Conservation (phyloP, 768 basidiomycete genomes). For the Suillus hirtellus region DNA sequence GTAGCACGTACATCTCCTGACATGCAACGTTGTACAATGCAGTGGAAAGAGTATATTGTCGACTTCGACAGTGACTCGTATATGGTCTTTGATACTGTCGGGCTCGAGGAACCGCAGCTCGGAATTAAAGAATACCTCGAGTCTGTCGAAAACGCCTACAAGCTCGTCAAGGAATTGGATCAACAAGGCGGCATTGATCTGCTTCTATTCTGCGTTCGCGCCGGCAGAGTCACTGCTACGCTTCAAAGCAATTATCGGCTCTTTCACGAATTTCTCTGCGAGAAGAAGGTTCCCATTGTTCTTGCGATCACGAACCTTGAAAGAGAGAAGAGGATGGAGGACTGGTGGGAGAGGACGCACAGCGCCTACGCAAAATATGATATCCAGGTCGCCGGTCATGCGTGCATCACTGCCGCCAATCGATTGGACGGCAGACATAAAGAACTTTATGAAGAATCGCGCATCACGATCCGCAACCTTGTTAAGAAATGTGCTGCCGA, state of each 20-base stretch:
- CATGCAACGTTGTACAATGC: not conserved
- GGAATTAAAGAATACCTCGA: not conserved
- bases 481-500: conserved; percentile 9
- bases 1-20: not conserved
- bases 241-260: conserved; percentile 14
- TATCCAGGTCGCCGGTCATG: conserved; percentile 32
- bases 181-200: conserved; percentile 16
- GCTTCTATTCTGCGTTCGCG: conserved; percentile 22
- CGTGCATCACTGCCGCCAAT: conserved; percentile 39
- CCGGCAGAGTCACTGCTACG: conserved; percentile 8
- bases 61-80: conserved; percentile 4
- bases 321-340: conserved; percentile 24
- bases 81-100: conserved; percentile 21
- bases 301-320: conserved; percentile 33
- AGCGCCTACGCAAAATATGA: conserved; percentile 16
- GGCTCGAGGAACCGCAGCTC: conserved; percentile 16
- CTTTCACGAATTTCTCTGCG: conserved; percentile 19
- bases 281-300: conserved; percentile 21
- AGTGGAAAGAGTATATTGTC: not conserved
- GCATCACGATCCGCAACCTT: conserved; percentile 22
- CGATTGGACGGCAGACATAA: conserved; percentile 26
- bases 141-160: conserved; percentile 2
- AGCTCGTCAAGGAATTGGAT: conserved; percentile 1
- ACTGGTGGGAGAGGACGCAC: conserved; percentile 35
- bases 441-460: conserved; percentile 36